Conservation (phyloP, 768 basidiomycete genomes). For the Lactarius tabidus region DNA sequence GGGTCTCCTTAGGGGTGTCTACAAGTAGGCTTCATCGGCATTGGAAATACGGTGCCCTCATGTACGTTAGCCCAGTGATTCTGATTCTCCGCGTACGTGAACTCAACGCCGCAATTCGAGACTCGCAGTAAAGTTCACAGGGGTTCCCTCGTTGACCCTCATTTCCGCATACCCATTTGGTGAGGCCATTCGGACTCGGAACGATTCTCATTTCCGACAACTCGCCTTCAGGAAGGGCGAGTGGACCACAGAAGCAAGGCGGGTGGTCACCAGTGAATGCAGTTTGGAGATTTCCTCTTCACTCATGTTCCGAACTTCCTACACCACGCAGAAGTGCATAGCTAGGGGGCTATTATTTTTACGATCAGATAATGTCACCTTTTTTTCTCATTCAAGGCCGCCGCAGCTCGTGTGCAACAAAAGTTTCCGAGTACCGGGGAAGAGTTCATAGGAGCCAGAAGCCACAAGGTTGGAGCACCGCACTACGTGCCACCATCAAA, state of each 20-base stretch:
- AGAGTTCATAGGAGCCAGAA: conserved; percentile 1
- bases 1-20: conserved; percentile 9
- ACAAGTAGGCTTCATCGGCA: conserved; percentile 1
- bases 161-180: conserved; percentile 7
- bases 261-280: not conserved
- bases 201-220: conserved; percentile 2
- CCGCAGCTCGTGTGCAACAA: not conserved
- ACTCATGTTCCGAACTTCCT: not conserved
- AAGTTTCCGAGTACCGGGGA: not conserved
- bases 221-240: not conserved
- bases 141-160: conserved; percentile 5
- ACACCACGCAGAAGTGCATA: not conserved
- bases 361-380: conserved; percentile 8
- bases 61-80: conserved; percentile 11
- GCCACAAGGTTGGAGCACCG: not conserved
- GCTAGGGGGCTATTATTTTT: not conserved
- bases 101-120: not conserved
- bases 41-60: conserved; percentile 14
- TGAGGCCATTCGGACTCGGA: not conserved
- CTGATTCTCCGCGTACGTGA: not conserved
- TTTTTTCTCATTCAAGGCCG: not conserved
- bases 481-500: not conserved
- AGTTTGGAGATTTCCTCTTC: not conserved
- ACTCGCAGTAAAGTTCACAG: conserved; percentile 9
- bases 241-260: not conserved